Conservation (phyloP, 1,139 yeast species). For the Protomyces arabidopsidicola region DNA sequence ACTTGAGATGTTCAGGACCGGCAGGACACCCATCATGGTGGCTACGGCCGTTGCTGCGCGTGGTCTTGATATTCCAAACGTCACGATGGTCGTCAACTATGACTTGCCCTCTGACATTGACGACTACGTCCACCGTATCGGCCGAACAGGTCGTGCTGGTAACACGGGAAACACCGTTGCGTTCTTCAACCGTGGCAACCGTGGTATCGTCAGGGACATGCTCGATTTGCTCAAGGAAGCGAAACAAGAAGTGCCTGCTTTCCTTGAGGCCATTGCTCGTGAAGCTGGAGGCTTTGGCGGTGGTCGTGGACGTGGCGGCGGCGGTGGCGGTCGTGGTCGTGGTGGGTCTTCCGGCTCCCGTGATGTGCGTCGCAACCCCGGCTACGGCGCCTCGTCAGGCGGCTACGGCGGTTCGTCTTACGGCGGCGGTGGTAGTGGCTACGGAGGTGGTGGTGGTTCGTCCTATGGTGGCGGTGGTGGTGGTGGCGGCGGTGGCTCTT, state of each 20-base stretch:
- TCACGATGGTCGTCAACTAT: conserved; percentile 92
- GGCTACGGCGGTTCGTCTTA: conserved; percentile 35
- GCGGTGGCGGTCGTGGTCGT: conserved; percentile 41
- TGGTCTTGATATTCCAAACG: conserved; percentile 99
- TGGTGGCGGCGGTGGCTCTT: conserved; percentile 38
- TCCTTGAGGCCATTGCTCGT: conserved; percentile 73
- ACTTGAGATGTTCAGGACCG: conserved; percentile 77
- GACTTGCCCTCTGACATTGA: conserved; percentile 96
- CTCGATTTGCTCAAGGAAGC: conserved; percentile 87
- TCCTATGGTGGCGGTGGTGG: conserved; percentile 37
- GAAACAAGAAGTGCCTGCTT: conserved; percentile 92
- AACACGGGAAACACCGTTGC: conserved; percentile 97
- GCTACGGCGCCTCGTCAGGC: conserved; percentile 31
- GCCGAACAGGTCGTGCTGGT: conserved; percentile 99
- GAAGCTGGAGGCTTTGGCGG: conserved; percentile 64
- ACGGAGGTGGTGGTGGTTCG: conserved; percentile 38
- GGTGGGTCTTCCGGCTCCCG: conserved; percentile 42
- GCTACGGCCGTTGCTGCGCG: conserved; percentile 99
- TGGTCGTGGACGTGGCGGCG: conserved; percentile 51
- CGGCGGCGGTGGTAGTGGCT: conserved; percentile 37
- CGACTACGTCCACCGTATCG: conserved; percentile 98
- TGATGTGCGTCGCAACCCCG: conserved; percentile 47
- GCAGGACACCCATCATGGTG: conserved; percentile 85
- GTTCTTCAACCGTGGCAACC: conserved; percentile 93
- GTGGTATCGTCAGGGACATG: conserved; percentile 81